Base-by-base conservation (phyloP, 2,329 filamentous ascomycete genomes). In the Ophiostoma perfectum region DNA sequence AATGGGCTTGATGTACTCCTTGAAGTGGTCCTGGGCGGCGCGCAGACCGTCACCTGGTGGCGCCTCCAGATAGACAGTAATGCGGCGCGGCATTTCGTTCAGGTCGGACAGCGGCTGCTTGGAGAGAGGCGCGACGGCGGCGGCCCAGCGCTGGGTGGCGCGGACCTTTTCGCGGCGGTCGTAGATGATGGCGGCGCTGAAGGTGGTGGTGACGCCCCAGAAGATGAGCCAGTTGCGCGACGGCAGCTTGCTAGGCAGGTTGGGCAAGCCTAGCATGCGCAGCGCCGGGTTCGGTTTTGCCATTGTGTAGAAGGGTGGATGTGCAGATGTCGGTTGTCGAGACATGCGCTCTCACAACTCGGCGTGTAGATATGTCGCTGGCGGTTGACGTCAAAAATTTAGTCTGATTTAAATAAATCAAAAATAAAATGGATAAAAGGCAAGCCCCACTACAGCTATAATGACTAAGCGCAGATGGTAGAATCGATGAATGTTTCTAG, bases 151-250 rank as follows among this genome's bases (percentile, higher is more conserved):
- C 71, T 90, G 85, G 68, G 95, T 94, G 67, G 89, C 88, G 71
- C 88, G 88, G 74, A 89, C 91, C 82, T 94, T 97, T 80, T 98
- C 90, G 70, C 91, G 89, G 75, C 92, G 92, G 79, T 99, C 95
- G 82, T 99, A 97, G 76, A 95, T 85, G 68, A 98, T 84, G 66
- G 92, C 90, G 16, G 86, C 88, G 5, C 91, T 87, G 76, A 97
- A 90, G 64, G 91, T 86, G 67, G 89, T 89, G 11, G 90, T 89
- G 68, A 98, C 78, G 64, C 90, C 83, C 78, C 93, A 88, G 81
- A 99, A 99, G 75, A 99, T 97, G 80, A 95, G 87, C 95, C 95
- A 99, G 78, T 98, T 98, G 71, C 95, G 90, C 18, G 94, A 98
- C 7, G 95, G 95, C 18, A 99, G 87, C 78, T 88, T 92, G 74